phyloP scores from a whole-genome alignment of 2,329 filamentous ascomycete species.

The Hymenoscyphus infarciens region DNA sequence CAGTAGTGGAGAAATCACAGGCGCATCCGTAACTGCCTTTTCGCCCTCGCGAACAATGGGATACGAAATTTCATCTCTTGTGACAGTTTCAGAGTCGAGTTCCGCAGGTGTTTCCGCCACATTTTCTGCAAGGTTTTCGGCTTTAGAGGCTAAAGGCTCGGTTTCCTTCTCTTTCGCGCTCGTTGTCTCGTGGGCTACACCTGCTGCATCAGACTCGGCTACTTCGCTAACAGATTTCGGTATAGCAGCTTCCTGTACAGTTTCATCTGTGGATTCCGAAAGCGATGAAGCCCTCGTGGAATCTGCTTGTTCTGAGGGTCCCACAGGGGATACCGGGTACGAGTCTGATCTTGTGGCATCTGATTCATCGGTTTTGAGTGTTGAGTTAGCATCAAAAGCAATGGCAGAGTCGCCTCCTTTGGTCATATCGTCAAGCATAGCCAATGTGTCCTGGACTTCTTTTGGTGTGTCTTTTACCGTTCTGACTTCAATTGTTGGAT shows the following conservation, averaged over 20 bases:
- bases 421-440: slow-evolving; percentile 35
- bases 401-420: slow-evolving; percentile 50
- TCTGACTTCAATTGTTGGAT: slow-evolving; percentile 12
- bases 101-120: background rate
- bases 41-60: background rate
- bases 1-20: background rate
- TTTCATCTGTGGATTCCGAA: slow-evolving; percentile 61
- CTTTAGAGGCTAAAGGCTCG: background rate
- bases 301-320: slow-evolving; percentile 49
- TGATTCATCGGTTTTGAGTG: slow-evolving; percentile 33
- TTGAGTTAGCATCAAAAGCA: slow-evolving; percentile 45
- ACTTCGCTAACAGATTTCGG: slow-evolving; percentile 14
- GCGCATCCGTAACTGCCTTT: background rate
- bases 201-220: slow-evolving; percentile 5
- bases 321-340: slow-evolving; percentile 31
- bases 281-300: slow-evolving; percentile 63
- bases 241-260: slow-evolving; percentile 39
- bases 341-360: slow-evolving; percentile 51
- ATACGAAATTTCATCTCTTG: background rate
- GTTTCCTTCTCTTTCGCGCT: background rate
- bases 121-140: background rate
- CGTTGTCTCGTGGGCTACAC: background rate
- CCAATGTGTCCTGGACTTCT: slow-evolving; percentile 28
- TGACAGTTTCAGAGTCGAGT: background rate
- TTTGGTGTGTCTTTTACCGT: slow-evolving; percentile 18